phyloP scores from a whole-genome alignment of 2,329 filamentous ascomycete species.

The Raffaelea deltoideospora region DNA sequence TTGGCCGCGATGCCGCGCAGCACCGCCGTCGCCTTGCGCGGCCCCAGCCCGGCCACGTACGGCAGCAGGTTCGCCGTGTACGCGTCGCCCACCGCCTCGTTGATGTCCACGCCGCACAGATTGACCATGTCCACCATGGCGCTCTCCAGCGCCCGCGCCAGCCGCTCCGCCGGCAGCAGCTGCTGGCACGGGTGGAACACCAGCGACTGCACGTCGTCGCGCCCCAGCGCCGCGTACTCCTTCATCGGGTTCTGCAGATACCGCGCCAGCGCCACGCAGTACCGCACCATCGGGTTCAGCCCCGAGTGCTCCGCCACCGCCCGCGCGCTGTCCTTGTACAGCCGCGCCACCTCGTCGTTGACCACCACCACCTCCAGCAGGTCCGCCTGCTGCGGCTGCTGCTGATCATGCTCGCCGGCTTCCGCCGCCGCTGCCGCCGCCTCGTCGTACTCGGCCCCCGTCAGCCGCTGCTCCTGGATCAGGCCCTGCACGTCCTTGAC shows the following conservation, averaged over 20 bases:
- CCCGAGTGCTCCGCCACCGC: slow-evolving; percentile 69
- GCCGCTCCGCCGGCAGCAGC: slow-evolving; percentile 73
- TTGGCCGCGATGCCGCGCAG: slow-evolving; percentile 87
- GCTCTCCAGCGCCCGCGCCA: slow-evolving; percentile 78
- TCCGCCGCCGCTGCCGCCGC: slow-evolving; percentile 58
- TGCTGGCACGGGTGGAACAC: slow-evolving; percentile 84
- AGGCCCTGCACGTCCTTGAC: slow-evolving; percentile 69
- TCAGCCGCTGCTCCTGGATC: slow-evolving; percentile 61
- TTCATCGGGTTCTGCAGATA: slow-evolving; percentile 95
- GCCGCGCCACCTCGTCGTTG: slow-evolving; percentile 91
- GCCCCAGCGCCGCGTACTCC: slow-evolving; percentile 86
- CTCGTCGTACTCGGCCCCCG: slow-evolving; percentile 70
- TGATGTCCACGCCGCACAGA: slow-evolving; percentile 86
- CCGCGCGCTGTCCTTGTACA: slow-evolving; percentile 83
- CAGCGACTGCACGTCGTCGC: slow-evolving; percentile 77
- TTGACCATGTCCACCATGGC: slow-evolving; percentile 98
- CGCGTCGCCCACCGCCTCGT: slow-evolving; percentile 69
- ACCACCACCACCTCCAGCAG: slow-evolving; percentile 78
- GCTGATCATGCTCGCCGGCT: too few species aligned
- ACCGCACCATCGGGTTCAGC: slow-evolving; percentile 63
- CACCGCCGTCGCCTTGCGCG: slow-evolving; percentile 73
- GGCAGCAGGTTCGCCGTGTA: slow-evolving; percentile 80
- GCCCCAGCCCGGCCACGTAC: slow-evolving; percentile 81
- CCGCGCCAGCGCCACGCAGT: slow-evolving; percentile 76
- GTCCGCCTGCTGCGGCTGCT: too few species aligned